Evolutionary conservation across 2,329 filamentous ascomycete genomes (phyloP), one percentile per base, ranked within the genome.

Genomic region (Ceratocystis albifundus): DNA sequence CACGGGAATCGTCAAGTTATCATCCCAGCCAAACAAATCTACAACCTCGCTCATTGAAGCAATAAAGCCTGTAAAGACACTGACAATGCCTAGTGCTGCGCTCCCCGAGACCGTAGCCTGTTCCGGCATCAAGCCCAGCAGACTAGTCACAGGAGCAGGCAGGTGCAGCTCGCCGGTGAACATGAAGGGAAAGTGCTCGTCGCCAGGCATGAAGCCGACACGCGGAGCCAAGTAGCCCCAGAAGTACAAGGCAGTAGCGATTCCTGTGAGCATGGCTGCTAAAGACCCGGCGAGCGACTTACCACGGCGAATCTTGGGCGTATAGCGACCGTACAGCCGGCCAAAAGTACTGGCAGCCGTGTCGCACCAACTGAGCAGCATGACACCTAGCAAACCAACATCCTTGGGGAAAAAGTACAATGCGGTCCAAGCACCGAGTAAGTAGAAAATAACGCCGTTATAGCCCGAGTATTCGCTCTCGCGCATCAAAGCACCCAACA

Each of bases 381-480:
- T 80, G 55, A 97, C 88, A 69, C 88, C 87, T 80, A 97, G 88
- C 62, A 96, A 88, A 6, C 88, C 91, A 28, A 99, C 83, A 72
- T 99, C 94, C 77, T 97, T 99, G 69, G 92, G 90, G 75, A 95
- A 90, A 74, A 90, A 90, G 70, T 84, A 84, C 70, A 97, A 83
- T 17, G 93, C 90, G 41, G 86, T 81, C 85, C 91, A 96, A 32
- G 91, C 87, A 66, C 94, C 94, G 6, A 96, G 83, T 8, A 99
- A 84, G 76, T 97, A 99, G 80, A 89, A 96, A 70, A 99, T 95
- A 71, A 97, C 93, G 64, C 94, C 94, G 74, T 99, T 99, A 81
- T 90, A 99, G 64, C 91, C 90, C 61, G 87, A 82, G 71, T 93
- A 96, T 77, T 99, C 94, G 70, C 88, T 94, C 78, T 99, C 94